Conservation (phyloP, 2,329 filamentous ascomycete genomes). For the Graphium sp. region DNA sequence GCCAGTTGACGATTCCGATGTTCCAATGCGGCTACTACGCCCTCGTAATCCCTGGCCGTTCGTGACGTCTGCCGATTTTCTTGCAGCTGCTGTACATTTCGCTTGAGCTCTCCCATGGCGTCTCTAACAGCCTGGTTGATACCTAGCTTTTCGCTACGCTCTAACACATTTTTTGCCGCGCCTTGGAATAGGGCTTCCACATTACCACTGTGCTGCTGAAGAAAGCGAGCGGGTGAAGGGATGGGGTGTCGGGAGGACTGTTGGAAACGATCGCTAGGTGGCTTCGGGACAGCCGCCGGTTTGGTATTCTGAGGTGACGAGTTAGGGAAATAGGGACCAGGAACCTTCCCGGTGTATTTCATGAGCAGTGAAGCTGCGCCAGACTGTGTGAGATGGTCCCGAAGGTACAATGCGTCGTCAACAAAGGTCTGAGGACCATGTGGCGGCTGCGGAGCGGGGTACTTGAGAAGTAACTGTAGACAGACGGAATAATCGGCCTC, state of each 20-base stretch:
- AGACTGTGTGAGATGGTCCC: constrained; percentile 41
- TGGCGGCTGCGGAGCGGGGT: constrained; percentile 48
- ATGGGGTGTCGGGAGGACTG: constrained; percentile 25
- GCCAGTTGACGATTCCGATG: constrained; percentile 50
- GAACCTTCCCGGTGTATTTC: constrained; percentile 50
- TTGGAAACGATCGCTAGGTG: constrained; percentile 20
- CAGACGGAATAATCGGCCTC: constrained; percentile 78
- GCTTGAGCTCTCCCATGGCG: constrained; percentile 62
- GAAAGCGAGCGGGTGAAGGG: constrained; percentile 26
- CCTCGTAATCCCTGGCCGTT: constrained; percentile 12
- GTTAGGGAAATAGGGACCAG: too few relatives aligned
- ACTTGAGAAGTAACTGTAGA: constrained; percentile 67
- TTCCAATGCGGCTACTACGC: constrained; percentile 35
- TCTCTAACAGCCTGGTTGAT: constrained; percentile 71
- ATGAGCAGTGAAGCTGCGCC: constrained; percentile 50
- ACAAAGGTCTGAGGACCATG: constrained; percentile 65
- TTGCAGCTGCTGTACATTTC: constrained; percentile 41
- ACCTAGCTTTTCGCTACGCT: constrained; percentile 58
- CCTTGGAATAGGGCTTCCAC: constrained; percentile 60
- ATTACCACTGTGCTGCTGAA: constrained; percentile 38
- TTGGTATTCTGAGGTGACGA: constrained; percentile 11
- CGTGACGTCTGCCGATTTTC: constrained; percentile 10
- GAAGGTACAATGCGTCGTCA: constrained; percentile 65
- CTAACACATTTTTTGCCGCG: constrained; percentile 58
- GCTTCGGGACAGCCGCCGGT: constrained; percentile 17